Evolutionary conservation across 768 basidiomycete genomes (phyloP), one percentile per base, ranked within the genome.

Genomic region (Kwoniella bestiolae): DNA sequence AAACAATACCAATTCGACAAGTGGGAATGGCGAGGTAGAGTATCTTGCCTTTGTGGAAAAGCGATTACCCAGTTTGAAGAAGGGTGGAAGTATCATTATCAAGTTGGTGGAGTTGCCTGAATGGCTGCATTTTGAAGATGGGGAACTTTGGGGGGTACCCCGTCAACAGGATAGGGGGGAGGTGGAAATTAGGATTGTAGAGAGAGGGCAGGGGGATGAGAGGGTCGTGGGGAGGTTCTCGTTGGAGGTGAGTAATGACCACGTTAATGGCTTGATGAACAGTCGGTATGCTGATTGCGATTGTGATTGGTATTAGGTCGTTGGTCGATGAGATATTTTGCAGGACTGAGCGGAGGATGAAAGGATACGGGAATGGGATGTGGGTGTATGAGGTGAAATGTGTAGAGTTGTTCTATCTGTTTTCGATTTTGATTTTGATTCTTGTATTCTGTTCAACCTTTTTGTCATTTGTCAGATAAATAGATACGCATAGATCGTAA

Each of bases 81-180:
- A 55, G 32, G 29, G 32, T 11, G 45, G 49, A 8, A 55, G 52
- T 55, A 34, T 55, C 14, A 55, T 55, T 21, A 64, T 56, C 34
- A 32, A 49, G 28, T 51, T 69, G 18, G 60, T 35, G 47, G 38
- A 34, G 5, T 61, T 79, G 55, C 79, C 77, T 12, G 66, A 57
- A 14, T 80, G 77, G 77, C 49, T 80, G 41, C 68, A 75, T 41
- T 80, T 77, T 59, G 77, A 79, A 28, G 75, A 70, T 62, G 69
- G 73, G 56, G 77, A 79, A 51, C 63, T 80, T 44, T 79, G 77
- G 74, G 79, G 79, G n/a, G 71, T 77, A n/a, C 74, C 79, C 3
- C 59, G 62, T 11, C 65, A 71, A 31, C 66, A 60, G 38, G 70
- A 73, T 44, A 60, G 68, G 44, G 77, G 73, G 1, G 63, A 67